Evolutionary conservation across 1,284 basidiomycete genomes (phyloP), one percentile per base, ranked within the genome.

Genomic region (Quambalaria eucalypti): DNA sequence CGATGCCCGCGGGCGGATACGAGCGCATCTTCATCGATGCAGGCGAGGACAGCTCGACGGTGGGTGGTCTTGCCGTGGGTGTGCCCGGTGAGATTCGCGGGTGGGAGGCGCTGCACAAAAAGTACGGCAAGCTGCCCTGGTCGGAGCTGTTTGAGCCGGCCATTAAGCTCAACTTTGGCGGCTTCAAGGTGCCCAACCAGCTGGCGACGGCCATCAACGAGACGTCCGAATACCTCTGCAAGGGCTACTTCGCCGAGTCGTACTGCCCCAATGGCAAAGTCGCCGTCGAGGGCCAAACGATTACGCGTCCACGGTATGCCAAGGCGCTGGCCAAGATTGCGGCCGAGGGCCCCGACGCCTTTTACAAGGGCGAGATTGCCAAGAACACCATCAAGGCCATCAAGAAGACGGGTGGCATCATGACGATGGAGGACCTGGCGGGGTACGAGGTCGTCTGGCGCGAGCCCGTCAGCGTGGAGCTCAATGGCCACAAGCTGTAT

Each of bases 41-140:
- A 29, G 47, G 57, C 9, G 57, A 56, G 3, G 67, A 62, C 14
- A 44, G 52, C 38, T 68, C 28, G 48, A 64, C 59, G 25, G 59
- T 61, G 12, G 61, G 69, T 21, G 64, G 68, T 16, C 29, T 57
- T 33, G 23, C 52, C 4, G 26, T 48, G 19, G 74, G 71, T 3
- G 69, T 76, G 12, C 76, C 76, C 1, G 76, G 76, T 23, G 76
- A 77, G 59, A 57, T 74, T 36, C 61, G 71, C 21, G 76, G 72
- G 0, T 76, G 65, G 61, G 69, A 76, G 59, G 61, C 56, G 25
- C 59, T 76, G 4, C 74, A 76, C 46, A 50, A 57, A 25, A 55
- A 60, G 48, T 67, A 73, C 49, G 76, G 76, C n/a, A 64, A 62
- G 38, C 60, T 76, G n/a, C 56, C 65, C 3, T 77, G 76, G 76